phyloP scores from a whole-genome alignment of 257 asterid species.

The Solanum tarijense region DNA sequence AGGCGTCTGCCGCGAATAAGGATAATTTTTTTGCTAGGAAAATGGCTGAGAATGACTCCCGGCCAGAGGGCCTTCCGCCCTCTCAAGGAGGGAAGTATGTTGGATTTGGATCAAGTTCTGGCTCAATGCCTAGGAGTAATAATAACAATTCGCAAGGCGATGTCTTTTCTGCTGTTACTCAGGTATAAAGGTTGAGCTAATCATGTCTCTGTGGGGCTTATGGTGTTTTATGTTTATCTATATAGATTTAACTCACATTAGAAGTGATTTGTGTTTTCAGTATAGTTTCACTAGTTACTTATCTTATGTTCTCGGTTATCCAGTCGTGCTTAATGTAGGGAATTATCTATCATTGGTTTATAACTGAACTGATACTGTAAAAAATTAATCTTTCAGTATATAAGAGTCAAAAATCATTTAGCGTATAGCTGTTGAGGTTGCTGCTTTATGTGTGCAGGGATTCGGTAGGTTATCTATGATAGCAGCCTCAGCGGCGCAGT shows the following conservation, averaged over 20 bases:
- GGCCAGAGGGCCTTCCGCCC: slow-evolving; percentile 85
- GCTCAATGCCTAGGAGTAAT: slow-evolving; percentile 26
- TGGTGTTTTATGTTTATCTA: neutral
- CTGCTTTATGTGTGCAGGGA: slow-evolving; percentile 36
- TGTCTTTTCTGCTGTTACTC: slow-evolving; percentile 65
- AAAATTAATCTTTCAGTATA: neutral
- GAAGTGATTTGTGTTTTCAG: neutral
- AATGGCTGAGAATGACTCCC: slow-evolving; percentile 55
- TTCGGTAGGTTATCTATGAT: slow-evolving; percentile 74
- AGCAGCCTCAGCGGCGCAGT: slow-evolving; percentile 82
- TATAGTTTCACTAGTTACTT: neutral
- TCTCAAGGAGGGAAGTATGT: slow-evolving; percentile 96
- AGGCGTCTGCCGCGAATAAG: slow-evolving; percentile 83
- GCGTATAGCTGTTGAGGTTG: neutral
- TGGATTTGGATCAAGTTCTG: slow-evolving; percentile 74
- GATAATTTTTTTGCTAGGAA: slow-evolving; percentile 56
- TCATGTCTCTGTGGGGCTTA: neutral
- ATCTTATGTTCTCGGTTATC: neutral
- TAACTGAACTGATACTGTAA: neutral
- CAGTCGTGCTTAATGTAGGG: neutral
- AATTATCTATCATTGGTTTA: neutral
- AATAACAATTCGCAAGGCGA: slow-evolving; percentile 35
- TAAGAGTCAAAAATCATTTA: neutral
- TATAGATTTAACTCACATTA: neutral
- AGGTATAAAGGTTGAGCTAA: slow-evolving; percentile 29